Evolutionary conservation across 805 yeast genomes (phyloP), one percentile per base, ranked within the genome.

Genomic region (Nakazawaea siamensis): DNA sequence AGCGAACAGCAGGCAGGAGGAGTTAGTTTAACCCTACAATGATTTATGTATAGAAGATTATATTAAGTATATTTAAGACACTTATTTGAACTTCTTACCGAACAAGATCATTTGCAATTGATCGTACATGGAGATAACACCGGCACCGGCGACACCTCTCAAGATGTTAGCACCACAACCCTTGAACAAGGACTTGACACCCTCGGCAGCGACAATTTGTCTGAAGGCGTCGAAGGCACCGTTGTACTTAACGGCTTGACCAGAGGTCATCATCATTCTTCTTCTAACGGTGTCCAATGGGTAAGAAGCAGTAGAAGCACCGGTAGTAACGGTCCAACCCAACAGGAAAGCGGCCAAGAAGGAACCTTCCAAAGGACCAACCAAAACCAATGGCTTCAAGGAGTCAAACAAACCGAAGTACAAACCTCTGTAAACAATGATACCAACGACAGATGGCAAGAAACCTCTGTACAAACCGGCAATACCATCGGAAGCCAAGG

Each of bases 181-280:
- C 80, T 85, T 88, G 90, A 87, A 87, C 70, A 87, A 76, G 56
- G 97, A 85, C 44, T 62, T 58, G 57, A 84, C 68, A 85, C 97
- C 97, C 72, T 88, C 96, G 63, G 92, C 86, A 53, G 94, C 94
- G 55, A 88, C 90, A 64, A 87, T 85, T 73, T 86, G 70, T 55
- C 63, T 70, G 84, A 83, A 80, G 69, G 92, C 85, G 68, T 88
- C 96, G 65, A 84, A 74, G 54, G 96, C 94, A 73, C 94, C 92
- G 62, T 78, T 70, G 76, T 87, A 87, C 75, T 88, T 87, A 58
- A 87, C 94, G 60, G 94, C 95, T 74, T 86, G 94, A 70, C 97
- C 97, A 54, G 97, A 88, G 56, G 97, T 87, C 97, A 87, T 87
- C 97, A 87, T 87, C 97, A 87, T 87, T 83, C 97, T 86, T 84